Evolutionary conservation across 441 rosid species (phyloP).

Genomic region (Populus tomentosa): DNA sequence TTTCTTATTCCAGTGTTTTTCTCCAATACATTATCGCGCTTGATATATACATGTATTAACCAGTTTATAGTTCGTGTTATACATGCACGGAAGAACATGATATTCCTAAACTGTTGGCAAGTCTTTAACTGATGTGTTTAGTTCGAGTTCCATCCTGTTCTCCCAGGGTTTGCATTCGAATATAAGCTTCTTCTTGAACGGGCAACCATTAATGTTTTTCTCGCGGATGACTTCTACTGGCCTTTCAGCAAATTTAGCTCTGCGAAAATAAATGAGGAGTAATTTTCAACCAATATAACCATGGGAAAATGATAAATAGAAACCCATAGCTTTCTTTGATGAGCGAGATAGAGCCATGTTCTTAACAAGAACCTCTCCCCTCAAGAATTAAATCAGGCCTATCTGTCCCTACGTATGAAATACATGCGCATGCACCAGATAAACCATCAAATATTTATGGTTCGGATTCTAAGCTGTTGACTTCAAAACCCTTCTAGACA

Average conservation of each 20-base stretch:
- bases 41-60: no score
- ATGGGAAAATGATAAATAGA: not conserved
- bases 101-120: no score
- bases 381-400: not conserved
- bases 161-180: no score
- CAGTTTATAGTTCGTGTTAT: no score
- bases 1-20: not conserved
- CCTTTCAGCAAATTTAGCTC: not conserved
- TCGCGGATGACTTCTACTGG: no score
- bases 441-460: not conserved
- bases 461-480: not conserved
- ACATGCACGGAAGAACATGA: no score
- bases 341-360: not conserved
- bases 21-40: not conserved
- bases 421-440: not conserved
- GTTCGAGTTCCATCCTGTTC: not conserved
- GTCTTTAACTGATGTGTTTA: not conserved
- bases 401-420: not conserved
- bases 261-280: not conserved
- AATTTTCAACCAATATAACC: not conserved
- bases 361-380: not conserved
- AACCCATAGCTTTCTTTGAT: not conserved
- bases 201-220: no score
- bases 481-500: not conserved
- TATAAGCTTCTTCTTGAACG: no score